Percentiles rank a stretch among this genome's conserved stretches.
Conservation (phyloP, 2,329 filamentous ascomycete species). For the Microcyclosporella mali region DNA sequence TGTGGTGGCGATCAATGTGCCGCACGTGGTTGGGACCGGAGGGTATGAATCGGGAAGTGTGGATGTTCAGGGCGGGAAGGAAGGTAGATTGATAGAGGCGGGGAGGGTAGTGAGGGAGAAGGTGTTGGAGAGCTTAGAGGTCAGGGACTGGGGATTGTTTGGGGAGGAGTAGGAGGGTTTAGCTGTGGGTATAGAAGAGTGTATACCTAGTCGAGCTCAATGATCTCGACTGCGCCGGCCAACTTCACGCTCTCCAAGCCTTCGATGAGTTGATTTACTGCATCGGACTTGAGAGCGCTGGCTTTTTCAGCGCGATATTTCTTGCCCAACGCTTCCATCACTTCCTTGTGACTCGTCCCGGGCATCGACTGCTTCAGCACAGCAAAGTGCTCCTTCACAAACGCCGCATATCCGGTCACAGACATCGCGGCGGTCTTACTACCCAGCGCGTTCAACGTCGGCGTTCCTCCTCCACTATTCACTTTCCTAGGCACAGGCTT, state of each 20-base stretch:
- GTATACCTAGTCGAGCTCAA: conserved; percentile 12
- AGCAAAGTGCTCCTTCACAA: conserved; percentile 63
- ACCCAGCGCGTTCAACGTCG: neutral
- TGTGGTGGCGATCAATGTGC: conserved; percentile 80
- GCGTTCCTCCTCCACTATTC: conserved; percentile 8
- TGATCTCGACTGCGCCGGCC: conserved; percentile 8
- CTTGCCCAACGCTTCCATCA: conserved; percentile 62
- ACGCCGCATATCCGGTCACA: conserved; percentile 49
- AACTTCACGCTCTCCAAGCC: conserved; percentile 15
- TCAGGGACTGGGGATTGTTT: conserved; percentile 78
- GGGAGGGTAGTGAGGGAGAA: conserved; percentile 59
- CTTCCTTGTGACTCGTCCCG: conserved; percentile 53
- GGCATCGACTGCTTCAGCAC: conserved; percentile 53
- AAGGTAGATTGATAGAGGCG: conserved; percentile 60
- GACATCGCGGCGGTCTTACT: neutral
- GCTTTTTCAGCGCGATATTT: conserved; percentile 52
- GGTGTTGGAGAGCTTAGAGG: conserved; percentile 67
- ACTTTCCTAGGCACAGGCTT: conserved; percentile 62
- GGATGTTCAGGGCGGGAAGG: conserved; percentile 58
- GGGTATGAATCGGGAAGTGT: conserved; percentile 69
- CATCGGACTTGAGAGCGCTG: neutral
- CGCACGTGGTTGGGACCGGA: conserved; percentile 59
- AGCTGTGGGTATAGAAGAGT: neutral
- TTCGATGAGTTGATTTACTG: conserved; percentile 8
- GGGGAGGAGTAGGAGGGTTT: conserved; percentile 5